These are phyloP conservation scores for Alternaria solani DNA, from an alignment of 2,329 filamentous ascomycete species.

Conservation along the genomic window DNA sequence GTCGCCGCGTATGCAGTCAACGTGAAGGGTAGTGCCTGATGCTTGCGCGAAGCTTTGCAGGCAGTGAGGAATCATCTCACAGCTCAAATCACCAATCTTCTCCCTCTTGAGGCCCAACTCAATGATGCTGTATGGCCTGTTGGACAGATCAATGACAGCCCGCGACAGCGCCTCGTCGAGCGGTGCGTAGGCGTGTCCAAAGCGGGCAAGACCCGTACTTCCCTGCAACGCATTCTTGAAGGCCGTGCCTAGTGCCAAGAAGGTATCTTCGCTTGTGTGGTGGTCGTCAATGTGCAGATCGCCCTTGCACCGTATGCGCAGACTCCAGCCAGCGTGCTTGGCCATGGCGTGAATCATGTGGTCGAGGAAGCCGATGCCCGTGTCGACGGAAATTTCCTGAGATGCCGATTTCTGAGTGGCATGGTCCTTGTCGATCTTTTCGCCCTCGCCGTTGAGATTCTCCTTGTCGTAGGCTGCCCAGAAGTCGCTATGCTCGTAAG, in stretches of 20 bases:
- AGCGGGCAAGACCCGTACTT: conserved; percentile 83
- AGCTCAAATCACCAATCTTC: conserved; percentile 88
- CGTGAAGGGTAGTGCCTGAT: conserved; percentile 90
- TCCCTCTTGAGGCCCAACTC: conserved; percentile 87
- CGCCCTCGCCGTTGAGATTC: conserved; percentile 41
- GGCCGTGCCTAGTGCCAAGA: conserved; percentile 85
- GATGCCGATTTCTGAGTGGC: conserved; percentile 84
- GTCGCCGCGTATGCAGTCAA: conserved; percentile 86
- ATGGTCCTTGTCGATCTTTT: conserved; percentile 65
- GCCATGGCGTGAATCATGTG: conserved; percentile 98
- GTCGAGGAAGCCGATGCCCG: conserved; percentile 96
- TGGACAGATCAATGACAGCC: conserved; percentile 93
- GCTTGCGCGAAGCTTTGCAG: conserved; percentile 92
- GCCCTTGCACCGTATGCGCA: conserved; percentile 82
- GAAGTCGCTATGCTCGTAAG: conserved; percentile 57
- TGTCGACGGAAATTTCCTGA: conserved; percentile 87
- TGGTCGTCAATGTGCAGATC: conserved; percentile 98
- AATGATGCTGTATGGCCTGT: conserved; percentile 85
- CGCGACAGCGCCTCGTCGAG: conserved; percentile 94
- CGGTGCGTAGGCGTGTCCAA: conserved; percentile 90
- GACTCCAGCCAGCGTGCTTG: conserved; percentile 94
- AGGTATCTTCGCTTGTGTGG: conserved; percentile 96
- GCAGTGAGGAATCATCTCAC: conserved; percentile 96
- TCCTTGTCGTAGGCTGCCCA: conserved; percentile 57
- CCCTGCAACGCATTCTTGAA: conserved; percentile 82